Evolutionary conservation across 176 grass and related monocot species (phyloP).

Genomic region (Zea luxurians): DNA sequence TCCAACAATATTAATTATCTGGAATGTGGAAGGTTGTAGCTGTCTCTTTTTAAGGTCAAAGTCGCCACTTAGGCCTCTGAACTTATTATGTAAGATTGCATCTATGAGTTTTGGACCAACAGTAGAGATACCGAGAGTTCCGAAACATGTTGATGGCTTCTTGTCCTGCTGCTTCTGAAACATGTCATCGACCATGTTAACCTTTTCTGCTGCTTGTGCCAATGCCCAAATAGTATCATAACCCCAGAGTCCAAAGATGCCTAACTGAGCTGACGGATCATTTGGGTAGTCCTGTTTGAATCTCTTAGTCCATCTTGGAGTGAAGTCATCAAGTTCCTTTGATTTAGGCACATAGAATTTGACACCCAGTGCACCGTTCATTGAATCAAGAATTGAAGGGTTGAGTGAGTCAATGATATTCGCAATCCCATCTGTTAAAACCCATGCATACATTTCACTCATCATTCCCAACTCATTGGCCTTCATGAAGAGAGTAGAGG

Average conservation of each 20-base stretch:
- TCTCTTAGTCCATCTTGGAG: constrained; percentile 45
- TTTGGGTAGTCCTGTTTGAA: constrained; percentile 35
- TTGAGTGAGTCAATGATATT: constrained; percentile 40
- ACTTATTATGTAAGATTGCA: constrained; percentile 32
- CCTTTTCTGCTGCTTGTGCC: constrained; percentile 51
- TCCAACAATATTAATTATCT: constrained; percentile 66
- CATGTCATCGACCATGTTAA: neutral
- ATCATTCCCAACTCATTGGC: constrained; percentile 60
- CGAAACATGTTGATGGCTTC: constrained; percentile 20
- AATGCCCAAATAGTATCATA: constrained; percentile 68
- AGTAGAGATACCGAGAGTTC: constrained; percentile 26
- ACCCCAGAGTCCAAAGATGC: constrained; percentile 45
- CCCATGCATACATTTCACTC: constrained; percentile 53
- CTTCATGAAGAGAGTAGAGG: constrained; percentile 41
- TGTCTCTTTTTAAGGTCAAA: constrained; percentile 49
- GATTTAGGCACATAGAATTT: constrained; percentile 33
- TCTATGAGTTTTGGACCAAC: constrained; percentile 43
- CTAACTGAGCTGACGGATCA: constrained; percentile 26
- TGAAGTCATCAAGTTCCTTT: constrained; percentile 34
- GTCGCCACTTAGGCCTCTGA: constrained; percentile 44
- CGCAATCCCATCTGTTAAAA: constrained; percentile 50
- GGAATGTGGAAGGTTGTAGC: constrained; percentile 34
- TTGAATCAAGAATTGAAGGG: constrained; percentile 25
- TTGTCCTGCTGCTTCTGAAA: neutral
- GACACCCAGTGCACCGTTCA: constrained; percentile 56